Percentiles rank a stretch among this genome's conserved stretches.
phyloP scores from a whole-genome alignment of 176 grass and related monocot species.

The Coix lacrymajobi region DNA sequence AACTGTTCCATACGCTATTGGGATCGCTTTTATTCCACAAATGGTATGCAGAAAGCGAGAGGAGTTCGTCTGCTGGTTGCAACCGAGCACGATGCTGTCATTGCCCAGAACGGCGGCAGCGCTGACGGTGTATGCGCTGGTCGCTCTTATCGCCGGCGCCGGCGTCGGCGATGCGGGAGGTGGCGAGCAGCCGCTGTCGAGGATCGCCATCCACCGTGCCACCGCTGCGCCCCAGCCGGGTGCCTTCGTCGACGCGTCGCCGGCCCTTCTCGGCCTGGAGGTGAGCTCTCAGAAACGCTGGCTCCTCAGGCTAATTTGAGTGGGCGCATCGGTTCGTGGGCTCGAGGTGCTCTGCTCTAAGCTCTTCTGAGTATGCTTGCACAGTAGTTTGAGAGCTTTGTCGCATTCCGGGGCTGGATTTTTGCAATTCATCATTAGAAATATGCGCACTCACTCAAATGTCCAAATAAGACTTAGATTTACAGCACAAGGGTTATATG shows the following conservation, averaged over 20 bases:
- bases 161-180: background rate
- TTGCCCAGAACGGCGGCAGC: background rate
- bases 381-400: background rate
- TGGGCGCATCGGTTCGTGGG: background rate
- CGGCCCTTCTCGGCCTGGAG: slow-evolving; percentile 58
- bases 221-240: slow-evolving; percentile 41
- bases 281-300: slow-evolving; percentile 20
- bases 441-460: background rate
- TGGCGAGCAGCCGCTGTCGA: slow-evolving; percentile 73
- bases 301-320: background rate
- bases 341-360: background rate
- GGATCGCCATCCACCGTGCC: slow-evolving; percentile 63
- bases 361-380: background rate
- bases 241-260: slow-evolving; percentile 53
- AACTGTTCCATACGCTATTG: background rate
- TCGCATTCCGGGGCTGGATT: background rate
- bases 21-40: background rate
- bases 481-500: background rate
- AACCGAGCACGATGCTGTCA: background rate
- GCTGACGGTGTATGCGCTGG: slow-evolving; percentile 13
- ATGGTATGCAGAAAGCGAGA: background rate
- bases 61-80: background rate
- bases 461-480: background rate
- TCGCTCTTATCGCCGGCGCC: background rate
- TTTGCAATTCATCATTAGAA: background rate